phyloP scores from a whole-genome alignment of 345 rosid species.

The Dipteronia sinensis region DNA sequence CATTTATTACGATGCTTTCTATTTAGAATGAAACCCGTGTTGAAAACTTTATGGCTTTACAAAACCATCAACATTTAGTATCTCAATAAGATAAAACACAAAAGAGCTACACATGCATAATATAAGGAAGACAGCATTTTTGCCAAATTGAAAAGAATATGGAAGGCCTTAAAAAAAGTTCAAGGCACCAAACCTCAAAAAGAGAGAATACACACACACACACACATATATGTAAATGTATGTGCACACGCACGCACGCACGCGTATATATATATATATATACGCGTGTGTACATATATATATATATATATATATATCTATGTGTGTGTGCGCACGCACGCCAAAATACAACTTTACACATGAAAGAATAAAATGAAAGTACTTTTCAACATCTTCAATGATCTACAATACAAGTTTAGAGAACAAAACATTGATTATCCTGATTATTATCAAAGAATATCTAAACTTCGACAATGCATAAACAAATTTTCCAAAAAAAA shows the following conservation, averaged over 20 bases:
- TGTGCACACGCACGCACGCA: neutral
- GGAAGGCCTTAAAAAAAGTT: neutral
- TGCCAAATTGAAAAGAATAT: neutral
- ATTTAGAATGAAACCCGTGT: neutral
- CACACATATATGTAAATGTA: neutral
- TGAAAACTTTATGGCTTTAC: neutral
- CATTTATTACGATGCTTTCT: neutral
- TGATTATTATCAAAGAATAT: slow-evolving; percentile 15
- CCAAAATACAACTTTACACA: slow-evolving; percentile 6
- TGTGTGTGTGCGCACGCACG: neutral
- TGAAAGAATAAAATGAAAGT: slow-evolving; percentile 5
- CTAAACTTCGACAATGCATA: slow-evolving; percentile 29
- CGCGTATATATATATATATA: too few species aligned
- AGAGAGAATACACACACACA: neutral
- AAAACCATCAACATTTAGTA: neutral
- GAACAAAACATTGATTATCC: slow-evolving; percentile 17
- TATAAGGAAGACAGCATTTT: neutral
- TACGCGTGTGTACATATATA: neutral
- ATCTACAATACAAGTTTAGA: slow-evolving; percentile 15
- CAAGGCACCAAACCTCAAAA: neutral
- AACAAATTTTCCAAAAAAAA: slow-evolving; percentile 38
- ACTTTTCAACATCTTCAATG: slow-evolving; percentile 12
- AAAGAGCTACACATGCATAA: slow-evolving; percentile 4
- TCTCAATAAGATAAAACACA: neutral
- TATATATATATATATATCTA: too few species aligned